Conservation (phyloP, 2,329 filamentous ascomycete genomes). For the Raffaelea deltoideospora region DNA sequence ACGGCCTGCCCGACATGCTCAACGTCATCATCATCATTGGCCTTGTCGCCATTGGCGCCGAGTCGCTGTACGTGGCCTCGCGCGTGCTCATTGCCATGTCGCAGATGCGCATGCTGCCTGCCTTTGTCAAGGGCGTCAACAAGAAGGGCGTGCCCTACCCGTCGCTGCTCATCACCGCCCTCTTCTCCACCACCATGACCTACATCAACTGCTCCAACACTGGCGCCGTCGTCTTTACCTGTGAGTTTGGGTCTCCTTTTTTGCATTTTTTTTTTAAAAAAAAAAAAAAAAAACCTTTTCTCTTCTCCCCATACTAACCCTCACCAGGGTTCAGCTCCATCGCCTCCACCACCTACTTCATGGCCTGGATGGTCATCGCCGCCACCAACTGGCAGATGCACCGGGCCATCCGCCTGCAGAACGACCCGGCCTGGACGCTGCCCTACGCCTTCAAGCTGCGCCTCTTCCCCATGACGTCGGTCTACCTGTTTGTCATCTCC, state of each 20-base stretch:
- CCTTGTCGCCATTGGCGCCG: neutral
- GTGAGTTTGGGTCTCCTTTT: too few species aligned
- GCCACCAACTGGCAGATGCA: conserved; percentile 1
- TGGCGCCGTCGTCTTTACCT: neutral
- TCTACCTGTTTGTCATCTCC: neutral
- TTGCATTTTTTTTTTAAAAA: too few species aligned
- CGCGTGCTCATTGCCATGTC: neutral
- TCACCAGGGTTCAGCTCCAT: conserved; percentile 1
- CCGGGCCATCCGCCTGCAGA: neutral
- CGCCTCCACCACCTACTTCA: neutral
- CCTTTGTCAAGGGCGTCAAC: neutral
- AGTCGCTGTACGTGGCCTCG: neutral
- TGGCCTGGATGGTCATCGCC: neutral
- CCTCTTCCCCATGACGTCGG: neutral
- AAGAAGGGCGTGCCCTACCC: neutral
- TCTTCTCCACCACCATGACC: neutral
- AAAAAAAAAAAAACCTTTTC: too few species aligned
- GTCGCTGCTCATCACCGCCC: neutral
- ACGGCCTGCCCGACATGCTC: neutral
- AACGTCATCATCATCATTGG: neutral
- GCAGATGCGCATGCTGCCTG: neutral
- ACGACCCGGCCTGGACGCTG: neutral
- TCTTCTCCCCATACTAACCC: too few species aligned
- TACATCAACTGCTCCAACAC: neutral
- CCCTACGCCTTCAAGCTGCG: neutral